Conservation (phyloP, 805 yeast species). For the Saccharomycopsis sp. region DNA sequence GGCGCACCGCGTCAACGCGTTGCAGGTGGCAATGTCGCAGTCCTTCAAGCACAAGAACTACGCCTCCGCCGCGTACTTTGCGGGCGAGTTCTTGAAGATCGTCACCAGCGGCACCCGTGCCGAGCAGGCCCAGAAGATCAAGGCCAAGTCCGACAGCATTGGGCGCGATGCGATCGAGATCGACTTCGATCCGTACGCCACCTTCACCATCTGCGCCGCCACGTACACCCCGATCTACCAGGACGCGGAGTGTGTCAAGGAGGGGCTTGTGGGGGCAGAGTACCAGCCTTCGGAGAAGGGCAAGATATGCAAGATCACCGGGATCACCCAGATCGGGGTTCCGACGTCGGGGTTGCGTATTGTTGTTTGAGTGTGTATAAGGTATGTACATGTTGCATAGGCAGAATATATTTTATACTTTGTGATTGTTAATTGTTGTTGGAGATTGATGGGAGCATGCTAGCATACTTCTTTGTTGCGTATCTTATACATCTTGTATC, state of each 20-base stretch:
- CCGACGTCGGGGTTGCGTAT: conserved; percentile 83
- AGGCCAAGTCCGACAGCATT: conserved; percentile 68
- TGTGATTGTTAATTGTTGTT: too few relatives aligned
- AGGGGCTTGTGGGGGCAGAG: conserved; percentile 85
- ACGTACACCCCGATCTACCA: conserved; percentile 84
- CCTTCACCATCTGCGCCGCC: conserved; percentile 82
- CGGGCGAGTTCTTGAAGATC: conserved; percentile 70
- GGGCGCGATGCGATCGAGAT: conserved; percentile 84
- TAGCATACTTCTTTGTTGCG: too few relatives aligned
- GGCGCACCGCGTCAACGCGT: conserved; percentile 78
- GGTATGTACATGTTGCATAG: too few relatives aligned
- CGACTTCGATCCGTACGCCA: conserved; percentile 89
- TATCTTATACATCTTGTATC: too few relatives aligned
- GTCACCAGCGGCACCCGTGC: conserved; percentile 72
- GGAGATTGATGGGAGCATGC: too few relatives aligned
- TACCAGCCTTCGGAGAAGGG: conserved; percentile 78
- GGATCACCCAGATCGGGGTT: conserved; percentile 77
- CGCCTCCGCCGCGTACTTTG: conserved; percentile 85
- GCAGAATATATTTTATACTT: too few relatives aligned
- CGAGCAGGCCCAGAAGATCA: conserved; percentile 81
- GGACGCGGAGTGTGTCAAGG: conserved; percentile 61
- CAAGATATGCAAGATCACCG: conserved; percentile 65
- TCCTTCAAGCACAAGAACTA: conserved; percentile 83
- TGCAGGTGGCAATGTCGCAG: conserved; percentile 93
- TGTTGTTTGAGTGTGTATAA: conserved; percentile 2